Conservation (phyloP, 1,284 basidiomycete species). For the Leccinum angustisporum region DNA sequence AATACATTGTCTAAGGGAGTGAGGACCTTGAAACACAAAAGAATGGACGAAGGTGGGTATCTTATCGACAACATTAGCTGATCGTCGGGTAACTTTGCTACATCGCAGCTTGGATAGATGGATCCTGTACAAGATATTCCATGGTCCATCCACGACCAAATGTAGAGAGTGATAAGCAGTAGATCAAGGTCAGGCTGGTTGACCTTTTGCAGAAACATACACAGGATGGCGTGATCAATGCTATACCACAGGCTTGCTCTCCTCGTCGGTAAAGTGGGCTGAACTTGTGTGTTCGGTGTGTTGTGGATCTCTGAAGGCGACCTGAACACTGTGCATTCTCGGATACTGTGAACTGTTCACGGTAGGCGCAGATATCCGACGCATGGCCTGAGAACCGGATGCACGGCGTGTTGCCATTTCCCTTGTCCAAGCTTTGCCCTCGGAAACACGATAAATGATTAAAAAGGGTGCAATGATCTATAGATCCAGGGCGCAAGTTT, state of each 20-base stretch:
- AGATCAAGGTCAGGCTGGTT: not conserved
- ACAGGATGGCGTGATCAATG: not conserved
- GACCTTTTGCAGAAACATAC: not conserved
- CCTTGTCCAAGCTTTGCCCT: slow-evolving; percentile 33
- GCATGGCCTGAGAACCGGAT: slow-evolving; percentile 10
- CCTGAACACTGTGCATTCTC: slow-evolving; percentile 14
- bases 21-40: not conserved
- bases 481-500: slow-evolving; percentile 1
- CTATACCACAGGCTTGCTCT: slow-evolving; percentile 10
- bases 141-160: not conserved
- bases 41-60: not conserved
- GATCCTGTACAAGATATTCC: not conserved
- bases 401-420: slow-evolving; percentile 15
- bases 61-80: not conserved
- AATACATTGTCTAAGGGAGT: not conserved
- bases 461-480: slow-evolving; percentile 34
- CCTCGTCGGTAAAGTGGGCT: slow-evolving; percentile 3
- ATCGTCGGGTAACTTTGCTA: not conserved
- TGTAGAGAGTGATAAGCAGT: not conserved
- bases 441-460: slow-evolving; percentile 34
- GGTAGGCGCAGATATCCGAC: slow-evolving; percentile 5
- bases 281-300: slow-evolving; percentile 5
- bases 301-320: slow-evolving; percentile 13
- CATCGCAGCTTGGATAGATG: not conserved
- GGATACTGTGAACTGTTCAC: not conserved